Evolutionary conservation across 805 yeast genomes (phyloP).

Genomic region (Starmerella davenportii): DNA sequence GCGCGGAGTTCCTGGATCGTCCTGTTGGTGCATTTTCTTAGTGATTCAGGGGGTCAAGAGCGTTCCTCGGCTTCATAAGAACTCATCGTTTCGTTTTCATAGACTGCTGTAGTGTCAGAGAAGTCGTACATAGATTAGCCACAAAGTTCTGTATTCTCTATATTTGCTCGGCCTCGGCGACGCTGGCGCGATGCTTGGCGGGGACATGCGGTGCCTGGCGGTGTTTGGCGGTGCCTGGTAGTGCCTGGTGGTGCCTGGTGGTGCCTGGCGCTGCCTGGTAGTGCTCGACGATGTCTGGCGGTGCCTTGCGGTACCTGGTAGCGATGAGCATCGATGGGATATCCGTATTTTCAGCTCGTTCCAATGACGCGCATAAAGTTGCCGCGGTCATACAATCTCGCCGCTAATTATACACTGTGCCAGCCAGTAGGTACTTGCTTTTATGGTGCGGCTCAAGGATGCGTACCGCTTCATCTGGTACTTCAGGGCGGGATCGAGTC

Average conservation of each 20-base stretch:
- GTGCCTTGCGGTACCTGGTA: no score
- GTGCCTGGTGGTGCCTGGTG: no score
- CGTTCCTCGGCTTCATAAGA: conserved; percentile 19
- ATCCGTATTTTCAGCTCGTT: no score
- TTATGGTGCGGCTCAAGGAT: conserved; percentile 7
- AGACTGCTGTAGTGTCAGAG: conserved; percentile 22
- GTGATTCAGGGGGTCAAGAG: conserved; percentile 22
- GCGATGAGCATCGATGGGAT: no score
- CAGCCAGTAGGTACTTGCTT: conserved; percentile 19
- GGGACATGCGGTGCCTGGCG: no score
- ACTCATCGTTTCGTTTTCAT: conserved; percentile 15
- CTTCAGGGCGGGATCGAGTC: conserved; percentile 4
- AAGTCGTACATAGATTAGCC: conserved; percentile 17
- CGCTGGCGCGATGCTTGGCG: no score
- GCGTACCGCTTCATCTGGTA: conserved; percentile 9
- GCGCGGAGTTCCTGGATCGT: conserved; percentile 1
- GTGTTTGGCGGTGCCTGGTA: no score
- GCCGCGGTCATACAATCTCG: conserved; percentile 15
- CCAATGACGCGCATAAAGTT: no score
- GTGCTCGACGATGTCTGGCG: no score
- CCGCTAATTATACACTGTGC: conserved; percentile 21
- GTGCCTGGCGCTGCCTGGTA: no score
- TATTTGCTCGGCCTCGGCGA: no score
- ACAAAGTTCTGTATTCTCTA: background rate
- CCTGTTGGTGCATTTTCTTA: conserved; percentile 11